phyloP scores from a whole-genome alignment of 352 stramenopile genomes.

The Thalassiosira hispida region DNA sequence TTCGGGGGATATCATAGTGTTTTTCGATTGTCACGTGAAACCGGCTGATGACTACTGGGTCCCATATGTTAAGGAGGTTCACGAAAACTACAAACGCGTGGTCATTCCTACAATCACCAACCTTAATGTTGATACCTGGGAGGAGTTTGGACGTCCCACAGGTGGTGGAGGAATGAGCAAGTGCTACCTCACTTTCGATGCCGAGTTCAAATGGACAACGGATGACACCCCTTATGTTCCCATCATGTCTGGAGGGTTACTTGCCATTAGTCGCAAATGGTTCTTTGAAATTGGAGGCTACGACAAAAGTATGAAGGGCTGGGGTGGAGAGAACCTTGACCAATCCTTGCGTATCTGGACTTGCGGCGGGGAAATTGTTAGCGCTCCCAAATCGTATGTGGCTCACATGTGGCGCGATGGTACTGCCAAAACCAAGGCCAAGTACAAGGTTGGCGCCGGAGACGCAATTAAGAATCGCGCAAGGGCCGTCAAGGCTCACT shows the following conservation, averaged over 20 bases:
- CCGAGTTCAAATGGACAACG: slow-evolving; percentile 54
- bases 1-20: slow-evolving; percentile 50
- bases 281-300: slow-evolving; percentile 62
- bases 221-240: slow-evolving; percentile 56
- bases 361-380: slow-evolving; percentile 53
- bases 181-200: slow-evolving; percentile 56
- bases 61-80: slow-evolving; percentile 36
- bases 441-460: no score
- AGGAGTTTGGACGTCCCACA: slow-evolving; percentile 30
- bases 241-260: slow-evolving; percentile 46
- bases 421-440: slow-evolving; percentile 45
- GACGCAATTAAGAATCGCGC: no score
- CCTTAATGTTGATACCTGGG: slow-evolving; percentile 53
- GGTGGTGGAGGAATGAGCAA: slow-evolving; percentile 48
- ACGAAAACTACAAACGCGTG: slow-evolving; percentile 51
- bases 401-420: slow-evolving; percentile 53
- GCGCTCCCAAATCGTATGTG: slow-evolving; percentile 42
- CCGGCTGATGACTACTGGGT: slow-evolving; percentile 47
- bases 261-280: slow-evolving; percentile 53
- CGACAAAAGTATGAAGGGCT: slow-evolving; percentile 49
- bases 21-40: slow-evolving; percentile 60
- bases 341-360: slow-evolving; percentile 53
- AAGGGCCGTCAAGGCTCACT: no score
- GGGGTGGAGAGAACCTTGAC: slow-evolving; percentile 56
- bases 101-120: slow-evolving; percentile 48